These are phyloP conservation scores for Penicillium canariense DNA, from an alignment of 495 filamentous ascomycete species.

Conservation along the genomic window DNA sequence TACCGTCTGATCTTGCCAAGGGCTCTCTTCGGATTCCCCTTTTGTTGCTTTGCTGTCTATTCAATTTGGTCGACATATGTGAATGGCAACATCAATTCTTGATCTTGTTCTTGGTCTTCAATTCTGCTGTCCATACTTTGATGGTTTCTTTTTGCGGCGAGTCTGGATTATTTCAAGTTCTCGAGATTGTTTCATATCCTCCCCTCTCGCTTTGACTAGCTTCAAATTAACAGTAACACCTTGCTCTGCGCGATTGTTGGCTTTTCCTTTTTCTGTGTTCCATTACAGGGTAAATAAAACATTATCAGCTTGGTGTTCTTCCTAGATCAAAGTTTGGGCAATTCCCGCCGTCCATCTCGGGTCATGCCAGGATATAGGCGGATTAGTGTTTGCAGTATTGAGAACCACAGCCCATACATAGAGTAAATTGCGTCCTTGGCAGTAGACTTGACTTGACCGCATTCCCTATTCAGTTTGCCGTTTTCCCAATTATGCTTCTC, in stretches of 20 bases:
- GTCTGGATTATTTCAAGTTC: background rate
- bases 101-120: background rate
- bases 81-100: constrained; percentile 2
- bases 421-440: no score
- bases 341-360: no score
- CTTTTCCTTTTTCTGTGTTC: no score
- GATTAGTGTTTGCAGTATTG: no score
- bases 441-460: no score
- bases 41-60: constrained; percentile 1
- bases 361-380: no score
- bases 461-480: no score
- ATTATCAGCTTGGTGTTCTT: no score
- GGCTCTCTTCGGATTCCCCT: background rate
- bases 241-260: constrained; percentile 7
- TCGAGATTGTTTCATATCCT: constrained; percentile 1
- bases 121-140: constrained; percentile 15
- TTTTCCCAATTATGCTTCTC: no score
- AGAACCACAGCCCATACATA: no score
- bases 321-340: no score
- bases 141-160: background rate
- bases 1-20: background rate
- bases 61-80: background rate
- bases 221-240: constrained; percentile 19
- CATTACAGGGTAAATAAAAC: no score
- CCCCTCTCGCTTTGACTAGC: constrained; percentile 5